A percentile compares a stretch with the other conserved stretches of the same genome.
phyloP scores from a whole-genome alignment of 192 early-diverging fungal species.

The Piromyces finnis region DNA sequence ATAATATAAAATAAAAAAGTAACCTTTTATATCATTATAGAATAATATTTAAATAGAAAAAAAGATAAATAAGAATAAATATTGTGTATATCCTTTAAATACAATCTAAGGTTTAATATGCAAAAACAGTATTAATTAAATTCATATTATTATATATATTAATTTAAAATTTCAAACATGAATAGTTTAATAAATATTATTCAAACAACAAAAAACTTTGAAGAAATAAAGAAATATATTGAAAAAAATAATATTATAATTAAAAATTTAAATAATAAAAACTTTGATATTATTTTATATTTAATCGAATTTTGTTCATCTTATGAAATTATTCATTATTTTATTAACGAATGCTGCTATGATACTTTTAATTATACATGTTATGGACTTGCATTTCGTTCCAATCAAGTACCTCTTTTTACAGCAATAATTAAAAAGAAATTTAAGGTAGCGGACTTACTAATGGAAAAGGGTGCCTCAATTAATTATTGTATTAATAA shows the following conservation, averaged over 20 bases:
- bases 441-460: neutral
- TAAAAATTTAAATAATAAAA: neutral
- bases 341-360: neutral
- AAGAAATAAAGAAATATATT: neutral
- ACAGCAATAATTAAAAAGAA: neutral
- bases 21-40: no score
- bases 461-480: neutral
- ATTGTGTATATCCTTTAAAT: no score
- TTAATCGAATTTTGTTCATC: neutral
- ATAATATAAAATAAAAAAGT: no score
- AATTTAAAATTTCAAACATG: no score
- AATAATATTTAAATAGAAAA: no score
- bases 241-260: neutral
- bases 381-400: neutral
- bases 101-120: no score
- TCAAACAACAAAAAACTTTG: neutral
- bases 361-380: neutral
- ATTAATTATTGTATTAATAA: neutral
- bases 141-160: no score
- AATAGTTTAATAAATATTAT: no score
- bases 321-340: neutral
- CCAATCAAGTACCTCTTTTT: neutral
- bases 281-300: neutral
- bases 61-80: no score
- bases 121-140: no score